Conservation (phyloP, 441 rosid genomes). For the Populus hybrid region DNA sequence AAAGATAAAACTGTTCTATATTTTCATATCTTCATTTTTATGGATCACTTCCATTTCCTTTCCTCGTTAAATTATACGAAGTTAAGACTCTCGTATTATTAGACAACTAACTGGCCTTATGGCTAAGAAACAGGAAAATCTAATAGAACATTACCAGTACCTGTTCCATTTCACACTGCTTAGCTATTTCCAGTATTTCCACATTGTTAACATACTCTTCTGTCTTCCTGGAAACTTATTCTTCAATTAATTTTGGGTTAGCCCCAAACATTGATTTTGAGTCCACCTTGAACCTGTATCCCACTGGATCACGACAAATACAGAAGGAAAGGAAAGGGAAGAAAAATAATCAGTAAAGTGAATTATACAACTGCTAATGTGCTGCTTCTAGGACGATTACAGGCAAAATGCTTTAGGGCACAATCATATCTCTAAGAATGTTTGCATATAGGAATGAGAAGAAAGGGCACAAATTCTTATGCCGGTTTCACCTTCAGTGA, state of each 20-base stretch:
- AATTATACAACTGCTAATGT: not conserved
- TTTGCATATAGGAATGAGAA: not conserved
- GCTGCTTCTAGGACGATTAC: not conserved
- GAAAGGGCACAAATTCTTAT: slow-evolving; percentile 19
- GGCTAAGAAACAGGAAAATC: not conserved
- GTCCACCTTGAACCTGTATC: slow-evolving; percentile 43
- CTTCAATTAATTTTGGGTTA: slow-evolving; percentile 34
- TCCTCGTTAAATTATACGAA: not conserved
- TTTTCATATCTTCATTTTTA: too few relatives aligned
- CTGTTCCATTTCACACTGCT: slow-evolving; percentile 33
- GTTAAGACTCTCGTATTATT: too few relatives aligned
- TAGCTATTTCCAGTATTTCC: slow-evolving; percentile 31
- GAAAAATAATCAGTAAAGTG: not conserved
- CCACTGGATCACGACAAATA: slow-evolving; percentile 37
- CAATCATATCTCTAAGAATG: not conserved
- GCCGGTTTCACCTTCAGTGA: slow-evolving; percentile 27
- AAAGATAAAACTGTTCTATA: too few relatives aligned
- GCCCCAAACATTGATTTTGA: slow-evolving; percentile 41
- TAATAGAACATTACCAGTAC: slow-evolving; percentile 15
- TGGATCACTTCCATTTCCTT: too few relatives aligned
- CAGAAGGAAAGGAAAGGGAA: not conserved
- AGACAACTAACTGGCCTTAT: not conserved
- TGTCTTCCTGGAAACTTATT: slow-evolving; percentile 39
- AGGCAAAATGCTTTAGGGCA: not conserved
- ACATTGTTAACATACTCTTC: slow-evolving; percentile 36